Percentiles rank a stretch among this genome's conserved stretches.
Evolutionary conservation across 2,329 filamentous ascomycete species (phyloP).

Genomic region (Elsinoe necatrix): DNA sequence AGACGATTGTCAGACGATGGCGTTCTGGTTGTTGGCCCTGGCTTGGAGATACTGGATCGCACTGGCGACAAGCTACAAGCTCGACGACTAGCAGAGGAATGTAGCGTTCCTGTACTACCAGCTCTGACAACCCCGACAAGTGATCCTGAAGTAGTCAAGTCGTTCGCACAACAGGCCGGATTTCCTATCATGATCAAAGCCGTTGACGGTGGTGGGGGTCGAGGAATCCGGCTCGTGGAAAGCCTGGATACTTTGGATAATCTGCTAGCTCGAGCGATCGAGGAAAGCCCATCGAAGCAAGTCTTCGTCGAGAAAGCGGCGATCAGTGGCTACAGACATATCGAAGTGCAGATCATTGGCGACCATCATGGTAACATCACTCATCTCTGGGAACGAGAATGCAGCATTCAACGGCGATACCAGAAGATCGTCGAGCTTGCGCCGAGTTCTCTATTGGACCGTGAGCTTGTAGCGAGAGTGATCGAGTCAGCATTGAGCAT

Average conservation of each 20-base stretch:
- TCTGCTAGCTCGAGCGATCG: slow-evolving; percentile 43
- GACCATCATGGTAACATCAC: slow-evolving; percentile 45
- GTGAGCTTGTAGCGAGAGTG: slow-evolving; percentile 40
- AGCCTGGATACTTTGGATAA: slow-evolving; percentile 37
- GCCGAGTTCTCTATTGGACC: slow-evolving; percentile 43
- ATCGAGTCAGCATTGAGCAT: slow-evolving; percentile 48
- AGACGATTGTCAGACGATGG: slow-evolving; percentile 36
- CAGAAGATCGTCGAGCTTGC: slow-evolving; percentile 55
- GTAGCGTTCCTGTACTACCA: slow-evolving; percentile 44
- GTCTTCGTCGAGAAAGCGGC: slow-evolving; percentile 57
- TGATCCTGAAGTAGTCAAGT: slow-evolving; percentile 34
- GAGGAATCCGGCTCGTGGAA: slow-evolving; percentile 50
- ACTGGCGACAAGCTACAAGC: slow-evolving; percentile 51
- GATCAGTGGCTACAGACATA: slow-evolving; percentile 51
- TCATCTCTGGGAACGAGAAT: slow-evolving; percentile 54
- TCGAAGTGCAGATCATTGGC: slow-evolving; percentile 54
- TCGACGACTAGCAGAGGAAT: slow-evolving; percentile 43
- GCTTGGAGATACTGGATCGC: slow-evolving; percentile 47
- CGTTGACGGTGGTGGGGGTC: slow-evolving; percentile 54
- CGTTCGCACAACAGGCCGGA: slow-evolving; percentile 51
- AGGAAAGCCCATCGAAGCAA: slow-evolving; percentile 50
- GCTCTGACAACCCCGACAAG: slow-evolving; percentile 40
- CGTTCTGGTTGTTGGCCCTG: slow-evolving; percentile 46
- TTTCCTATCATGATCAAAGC: slow-evolving; percentile 56
- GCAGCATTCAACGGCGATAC: slow-evolving; percentile 51